Evolutionary conservation across 306 rosid genomes (phyloP), one percentile per base, ranked within the genome.

Genomic region (Begonia masoniana): DNA sequence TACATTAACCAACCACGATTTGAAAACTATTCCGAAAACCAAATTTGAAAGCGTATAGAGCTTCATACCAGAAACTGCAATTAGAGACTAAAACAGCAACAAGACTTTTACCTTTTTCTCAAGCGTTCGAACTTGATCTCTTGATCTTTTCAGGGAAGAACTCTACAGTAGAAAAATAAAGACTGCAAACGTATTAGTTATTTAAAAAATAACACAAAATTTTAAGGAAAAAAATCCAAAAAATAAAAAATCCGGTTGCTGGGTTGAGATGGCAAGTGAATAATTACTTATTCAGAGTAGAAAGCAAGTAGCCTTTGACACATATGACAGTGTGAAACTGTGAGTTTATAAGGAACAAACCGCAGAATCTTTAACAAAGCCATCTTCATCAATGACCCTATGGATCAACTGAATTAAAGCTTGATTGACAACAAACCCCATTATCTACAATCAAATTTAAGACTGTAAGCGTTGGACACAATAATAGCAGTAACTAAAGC

Each of bases 341-440:
- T 17, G 61, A 24, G 65, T 56, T 57, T 43, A 46, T 48, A 48
- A 42, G 59, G 55, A 65, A 81, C 97, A 65, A 71, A 91, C 97
- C 81, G 94, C 96, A 51, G 96, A 83, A 76, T 91, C 96, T 78
- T 83, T 85, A 45, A 91, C 73, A 55, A 69, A 68, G 65, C 96
- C 96, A 71, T 91, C 85, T 56, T 81, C 96, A 51, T 85, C 96
- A 31, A 85, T 67, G 54, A 81, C 79, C 75, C 78, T 84, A 41
- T 74, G 82, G 74, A 85, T 85, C 57, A 47, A 72, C 76, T 76
- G 83, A 63, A 81, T 64, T 51, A 89, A 65, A 55, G 97, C 79
- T 9, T 79, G 82, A 58, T 80, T 85, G 36, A 75, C 43, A 50
- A 80, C 70, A 46, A 85, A 78, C 42, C 66, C 88, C 79, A 71